Base-by-base conservation (phyloP, 768 basidiomycete species). In the Pulveroboletus frians region DNA sequence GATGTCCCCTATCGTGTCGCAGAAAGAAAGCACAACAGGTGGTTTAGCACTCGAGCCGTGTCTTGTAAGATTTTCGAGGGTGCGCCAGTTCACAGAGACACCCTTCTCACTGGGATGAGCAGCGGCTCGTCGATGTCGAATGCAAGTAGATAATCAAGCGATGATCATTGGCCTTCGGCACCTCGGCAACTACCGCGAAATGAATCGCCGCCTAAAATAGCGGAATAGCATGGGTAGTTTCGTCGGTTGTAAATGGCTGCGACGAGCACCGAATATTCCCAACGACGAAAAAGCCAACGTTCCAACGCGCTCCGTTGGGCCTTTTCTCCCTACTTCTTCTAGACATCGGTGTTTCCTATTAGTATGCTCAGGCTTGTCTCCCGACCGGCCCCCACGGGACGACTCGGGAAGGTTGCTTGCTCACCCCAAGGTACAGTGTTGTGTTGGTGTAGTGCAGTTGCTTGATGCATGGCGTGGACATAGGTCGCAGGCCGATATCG, bases 291-390 rank as follows among this genome's bases (percentile, higher is more conserved):
- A 41, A 53, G 56, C 51, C 50, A 51, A 47, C 57, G 53, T 27
- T 23, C 42, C 47, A 38, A 40, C 44, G 43, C 38, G 46, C 35
- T 43, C 52, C 50, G 62, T 54, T 57, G 56, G 44, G 23, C 23
- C 57, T 56, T 61, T 61, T 54, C 53, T 49, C 55, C 51, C 47
- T 42, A 39, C 46, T 10, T 46, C 36, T 61, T 55, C 52, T 44
- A 32, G 32, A 35, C 42, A 35, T 46, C 54, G 50, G 58, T 57
- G 50, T 50, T 56, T 49, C 53, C 53, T 39, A 34, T 34, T 55
- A 60, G 55, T 52, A 87, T 88, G 85, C 71, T 86, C 64, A 82
- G 86, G 62, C 72, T 87, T 55, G 84, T 85, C 39, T 79, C 83
- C 68, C 77, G 79, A 67, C 79, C 85, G 52, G 69, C 82, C 53